Conservation (phyloP, 345 rosid species). For the Eucalyptus pauciflora region DNA sequence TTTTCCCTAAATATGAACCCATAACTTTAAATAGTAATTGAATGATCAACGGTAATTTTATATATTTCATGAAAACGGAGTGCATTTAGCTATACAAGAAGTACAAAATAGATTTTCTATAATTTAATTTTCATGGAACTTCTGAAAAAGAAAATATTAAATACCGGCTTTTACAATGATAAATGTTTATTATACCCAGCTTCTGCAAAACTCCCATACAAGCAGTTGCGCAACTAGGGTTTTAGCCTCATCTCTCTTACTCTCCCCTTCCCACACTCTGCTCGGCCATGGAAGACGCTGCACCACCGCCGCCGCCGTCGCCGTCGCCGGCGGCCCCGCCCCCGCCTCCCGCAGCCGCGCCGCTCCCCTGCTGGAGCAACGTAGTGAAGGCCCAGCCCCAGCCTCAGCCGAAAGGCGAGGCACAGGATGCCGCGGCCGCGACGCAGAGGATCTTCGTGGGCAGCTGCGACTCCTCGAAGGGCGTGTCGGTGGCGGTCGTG, state of each 20-base stretch:
- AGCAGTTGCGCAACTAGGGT: background rate
- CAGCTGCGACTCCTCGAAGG: slow-evolving; percentile 63
- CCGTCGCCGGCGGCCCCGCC: background rate
- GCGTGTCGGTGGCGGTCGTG: slow-evolving; percentile 67
- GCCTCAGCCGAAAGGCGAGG: slow-evolving; percentile 8
- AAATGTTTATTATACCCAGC: background rate
- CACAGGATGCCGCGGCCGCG: background rate
- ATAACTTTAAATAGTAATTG: background rate
- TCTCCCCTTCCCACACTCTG: background rate
- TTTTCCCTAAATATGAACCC: background rate
- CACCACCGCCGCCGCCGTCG: background rate
- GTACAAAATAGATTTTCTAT: background rate
- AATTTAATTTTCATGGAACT: background rate
- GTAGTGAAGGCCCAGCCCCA: slow-evolving; percentile 40
- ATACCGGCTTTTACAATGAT: background rate
- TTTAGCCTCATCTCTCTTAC: background rate
- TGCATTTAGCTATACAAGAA: background rate
- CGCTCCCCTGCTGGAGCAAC: slow-evolving; percentile 62
- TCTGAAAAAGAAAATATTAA: background rate
- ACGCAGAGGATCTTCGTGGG: slow-evolving; percentile 24
- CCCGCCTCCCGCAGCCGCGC: background rate
- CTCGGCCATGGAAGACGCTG: slow-evolving; percentile 1
- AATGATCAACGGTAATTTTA: background rate
- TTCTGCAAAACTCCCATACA: background rate
- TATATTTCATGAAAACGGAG: background rate